Evolutionary conservation across 1,139 yeast genomes (phyloP).

Genomic region (Candida buenavistaensis): DNA sequence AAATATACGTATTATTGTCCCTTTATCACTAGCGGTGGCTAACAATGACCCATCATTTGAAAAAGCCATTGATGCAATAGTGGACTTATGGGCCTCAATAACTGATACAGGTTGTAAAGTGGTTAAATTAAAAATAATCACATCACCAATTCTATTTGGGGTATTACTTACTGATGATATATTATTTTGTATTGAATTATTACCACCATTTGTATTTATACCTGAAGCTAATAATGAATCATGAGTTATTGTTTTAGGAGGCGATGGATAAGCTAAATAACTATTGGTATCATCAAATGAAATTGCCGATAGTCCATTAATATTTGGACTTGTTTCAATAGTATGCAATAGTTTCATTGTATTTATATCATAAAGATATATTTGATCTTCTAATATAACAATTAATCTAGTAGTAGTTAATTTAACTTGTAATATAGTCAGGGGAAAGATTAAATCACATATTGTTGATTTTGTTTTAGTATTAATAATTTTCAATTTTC

Average conservation of each 20-base stretch:
- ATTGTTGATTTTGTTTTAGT: conserved; percentile 71
- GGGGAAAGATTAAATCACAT: conserved; percentile 88
- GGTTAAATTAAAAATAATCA: conserved; percentile 76
- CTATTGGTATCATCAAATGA: conserved; percentile 65
- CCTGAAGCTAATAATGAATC: conserved; percentile 45
- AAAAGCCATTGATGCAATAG: conserved; percentile 74
- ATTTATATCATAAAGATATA: conserved; percentile 83
- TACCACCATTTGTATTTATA: conserved; percentile 46
- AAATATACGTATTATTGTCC: conserved; percentile 88
- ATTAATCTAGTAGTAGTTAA: conserved; percentile 73
- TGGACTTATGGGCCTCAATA: conserved; percentile 90
- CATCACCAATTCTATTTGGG: conserved; percentile 75
- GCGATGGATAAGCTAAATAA: conserved; percentile 86
- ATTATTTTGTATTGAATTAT: conserved; percentile 42
- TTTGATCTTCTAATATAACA: conserved; percentile 80
- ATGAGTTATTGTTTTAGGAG: conserved; percentile 53
- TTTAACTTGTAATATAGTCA: conserved; percentile 74
- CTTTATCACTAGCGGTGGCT: conserved; percentile 95
- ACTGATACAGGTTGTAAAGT: conserved; percentile 83
- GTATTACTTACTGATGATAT: conserved; percentile 46
- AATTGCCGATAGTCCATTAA: conserved; percentile 59
- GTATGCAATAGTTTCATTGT: conserved; percentile 88
- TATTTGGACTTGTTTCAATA: conserved; percentile 78
- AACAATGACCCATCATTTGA: conserved; percentile 79
- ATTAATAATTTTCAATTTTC: conserved; percentile 78